These are phyloP conservation scores for Beauveria australis DNA, from an alignment of 2,329 filamentous ascomycete genomes.

Conservation along the genomic window DNA sequence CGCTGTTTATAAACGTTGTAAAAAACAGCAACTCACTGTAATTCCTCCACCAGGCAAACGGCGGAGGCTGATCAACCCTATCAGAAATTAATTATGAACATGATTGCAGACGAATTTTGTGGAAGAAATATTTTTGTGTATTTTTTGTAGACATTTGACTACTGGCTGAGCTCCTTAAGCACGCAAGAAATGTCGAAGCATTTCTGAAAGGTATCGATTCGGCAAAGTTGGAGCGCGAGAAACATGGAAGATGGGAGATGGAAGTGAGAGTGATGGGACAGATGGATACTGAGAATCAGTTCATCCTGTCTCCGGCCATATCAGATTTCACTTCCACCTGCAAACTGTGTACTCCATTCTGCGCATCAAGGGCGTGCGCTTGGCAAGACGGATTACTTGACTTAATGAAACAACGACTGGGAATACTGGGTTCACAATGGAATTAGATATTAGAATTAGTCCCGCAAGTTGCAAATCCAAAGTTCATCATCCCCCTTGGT, in stretches of 20 bases:
- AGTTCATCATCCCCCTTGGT: neutral
- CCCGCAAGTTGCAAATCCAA: neutral
- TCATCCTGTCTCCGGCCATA: slow-evolving; percentile 35
- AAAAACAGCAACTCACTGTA: neutral
- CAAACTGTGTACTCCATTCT: slow-evolving; percentile 49
- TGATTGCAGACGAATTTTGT: no score
- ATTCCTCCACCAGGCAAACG: neutral
- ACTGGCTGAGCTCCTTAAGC: slow-evolving; percentile 21
- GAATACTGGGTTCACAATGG: neutral
- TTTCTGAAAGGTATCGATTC: slow-evolving; percentile 21
- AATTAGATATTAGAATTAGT: neutral
- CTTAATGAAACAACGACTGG: neutral
- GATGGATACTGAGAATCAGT: slow-evolving; percentile 23
- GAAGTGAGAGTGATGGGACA: slow-evolving; percentile 20
- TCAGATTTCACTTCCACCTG: slow-evolving; percentile 56
- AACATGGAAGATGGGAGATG: slow-evolving; percentile 11
- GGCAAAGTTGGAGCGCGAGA: slow-evolving; percentile 19
- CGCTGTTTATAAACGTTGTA: neutral
- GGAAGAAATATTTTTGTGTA: no score
- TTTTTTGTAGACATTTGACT: slow-evolving; percentile 12
- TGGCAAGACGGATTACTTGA: slow-evolving; percentile 48
- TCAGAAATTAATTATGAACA: neutral
- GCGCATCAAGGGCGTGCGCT: slow-evolving; percentile 43
- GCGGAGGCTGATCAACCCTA: neutral
- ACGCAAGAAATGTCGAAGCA: slow-evolving; percentile 21